Conservation (phyloP, 768 basidiomycete species). For the Tephrocybe sp. region DNA sequence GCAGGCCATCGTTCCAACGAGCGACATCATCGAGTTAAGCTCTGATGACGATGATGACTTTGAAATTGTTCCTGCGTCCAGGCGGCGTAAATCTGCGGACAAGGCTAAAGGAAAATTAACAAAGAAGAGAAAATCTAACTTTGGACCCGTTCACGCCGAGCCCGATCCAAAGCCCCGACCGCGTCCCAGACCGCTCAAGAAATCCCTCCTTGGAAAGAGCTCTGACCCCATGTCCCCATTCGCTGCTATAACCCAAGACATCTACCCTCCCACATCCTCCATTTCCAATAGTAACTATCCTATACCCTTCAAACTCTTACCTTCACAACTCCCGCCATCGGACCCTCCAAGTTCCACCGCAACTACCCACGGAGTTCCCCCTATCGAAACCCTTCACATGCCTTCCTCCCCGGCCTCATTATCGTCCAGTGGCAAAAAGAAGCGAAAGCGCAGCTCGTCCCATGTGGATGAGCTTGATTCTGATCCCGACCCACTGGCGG, state of each 20-base stretch:
- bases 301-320: conserved; percentile 16
- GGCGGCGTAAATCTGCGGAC: conserved; percentile 18
- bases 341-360: conserved; percentile 34
- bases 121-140: conserved; percentile 10
- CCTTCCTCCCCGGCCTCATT: conserved; percentile 34
- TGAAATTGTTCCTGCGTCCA: conserved; percentile 26
- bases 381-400: conserved; percentile 33
- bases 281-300: conserved; percentile 13
- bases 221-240: conserved; percentile 5
- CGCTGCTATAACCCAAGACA: conserved; percentile 3
- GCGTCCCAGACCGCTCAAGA: conserved; percentile 11
- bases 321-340: conserved; percentile 31
- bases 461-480: conserved; percentile 30
- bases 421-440: conserved; percentile 9
- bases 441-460: conserved; percentile 14
- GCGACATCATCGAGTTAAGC: conserved; percentile 44
- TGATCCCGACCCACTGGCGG: conserved; percentile 10
- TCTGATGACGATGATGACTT: conserved; percentile 41
- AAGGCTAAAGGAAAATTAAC: conserved; percentile 26
- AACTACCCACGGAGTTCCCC: conserved; percentile 24
- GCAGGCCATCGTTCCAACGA: conserved; percentile 3
- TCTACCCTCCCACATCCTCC: conserved; percentile 19
- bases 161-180: conserved; percentile 8
- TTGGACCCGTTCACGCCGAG: conserved; percentile 21
- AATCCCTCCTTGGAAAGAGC: not conserved